Conservation (phyloP, 257 asterid genomes). For the Asclepias syriaca region DNA sequence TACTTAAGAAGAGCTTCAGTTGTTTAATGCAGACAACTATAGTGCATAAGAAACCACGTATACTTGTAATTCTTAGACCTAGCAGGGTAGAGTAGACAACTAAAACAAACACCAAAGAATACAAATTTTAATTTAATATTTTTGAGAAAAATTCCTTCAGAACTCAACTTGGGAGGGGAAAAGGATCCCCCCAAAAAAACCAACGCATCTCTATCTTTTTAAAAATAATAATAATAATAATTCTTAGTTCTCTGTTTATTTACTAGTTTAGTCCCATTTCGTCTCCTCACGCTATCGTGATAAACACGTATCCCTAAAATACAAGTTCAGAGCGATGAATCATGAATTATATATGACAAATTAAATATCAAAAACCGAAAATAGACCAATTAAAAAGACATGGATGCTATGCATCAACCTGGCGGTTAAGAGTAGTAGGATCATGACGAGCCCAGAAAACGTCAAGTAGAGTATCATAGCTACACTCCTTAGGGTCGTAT, state of each 20-base stretch:
- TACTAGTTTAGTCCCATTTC: too few relatives aligned
- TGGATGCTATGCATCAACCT: constrained; percentile 32
- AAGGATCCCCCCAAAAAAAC: too few relatives aligned
- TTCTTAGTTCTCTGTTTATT: too few relatives aligned
- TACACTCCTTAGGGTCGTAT: constrained; percentile 86
- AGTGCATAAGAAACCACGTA: background rate
- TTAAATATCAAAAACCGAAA: background rate
- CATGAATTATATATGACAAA: background rate
- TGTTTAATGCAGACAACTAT: too few relatives aligned
- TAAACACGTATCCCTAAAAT: background rate
- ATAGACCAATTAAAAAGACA: background rate
- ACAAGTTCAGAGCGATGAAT: background rate
- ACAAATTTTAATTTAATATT: background rate
- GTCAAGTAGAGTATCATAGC: constrained; percentile 59
- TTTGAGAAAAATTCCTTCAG: too few relatives aligned
- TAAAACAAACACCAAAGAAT: background rate
- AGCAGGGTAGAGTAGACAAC: background rate
- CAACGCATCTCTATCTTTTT: too few relatives aligned
- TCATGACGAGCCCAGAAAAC: constrained; percentile 90
- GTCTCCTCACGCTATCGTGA: too few relatives aligned
- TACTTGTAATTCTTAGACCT: background rate
- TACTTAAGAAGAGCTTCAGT: background rate
- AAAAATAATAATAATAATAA: too few relatives aligned
- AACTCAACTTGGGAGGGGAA: too few relatives aligned
- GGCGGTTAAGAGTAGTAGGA: constrained; percentile 92